Conservation (phyloP, 345 rosid species). For the Gossypium longicalyx region DNA sequence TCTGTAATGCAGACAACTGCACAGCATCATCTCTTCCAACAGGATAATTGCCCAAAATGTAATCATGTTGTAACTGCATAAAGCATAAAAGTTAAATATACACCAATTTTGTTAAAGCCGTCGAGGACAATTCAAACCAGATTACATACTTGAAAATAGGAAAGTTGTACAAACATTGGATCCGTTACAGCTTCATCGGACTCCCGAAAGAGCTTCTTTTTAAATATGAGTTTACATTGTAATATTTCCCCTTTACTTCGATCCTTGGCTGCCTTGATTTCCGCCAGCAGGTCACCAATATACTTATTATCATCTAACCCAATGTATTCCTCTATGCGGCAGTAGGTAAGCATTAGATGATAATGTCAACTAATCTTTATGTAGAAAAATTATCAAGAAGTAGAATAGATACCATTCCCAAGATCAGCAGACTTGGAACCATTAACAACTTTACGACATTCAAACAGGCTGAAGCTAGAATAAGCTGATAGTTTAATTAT, state of each 20-base stretch:
- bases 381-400: slow-evolving; percentile 8
- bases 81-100: slow-evolving; percentile 19
- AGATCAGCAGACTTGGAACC: slow-evolving; percentile 86
- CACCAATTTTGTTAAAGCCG: background rate
- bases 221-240: slow-evolving; percentile 84
- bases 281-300: slow-evolving; percentile 86
- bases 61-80: slow-evolving; percentile 94
- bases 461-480: slow-evolving; percentile 93
- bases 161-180: slow-evolving; percentile 90
- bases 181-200: slow-evolving; percentile 95
- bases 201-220: slow-evolving; percentile 90
- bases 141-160: slow-evolving; percentile 86
- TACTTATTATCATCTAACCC: slow-evolving; percentile 97
- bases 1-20: slow-evolving; percentile 90
- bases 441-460: slow-evolving; percentile 89
- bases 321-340: slow-evolving; percentile 75
- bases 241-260: slow-evolving; percentile 94
- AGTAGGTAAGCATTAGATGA: slow-evolving; percentile 25
- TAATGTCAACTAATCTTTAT: slow-evolving; percentile 1
- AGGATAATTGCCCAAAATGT: slow-evolving; percentile 91
- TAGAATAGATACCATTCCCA: slow-evolving; percentile 63
- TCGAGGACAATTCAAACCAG: background rate
- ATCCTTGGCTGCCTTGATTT: slow-evolving; percentile 89
- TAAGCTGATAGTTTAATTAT: slow-evolving; percentile 79
- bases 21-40: slow-evolving; percentile 99